Evolutionary conservation across 352 stramenopile species (phyloP).

Genomic region (Phytopythium oedochilum): DNA sequence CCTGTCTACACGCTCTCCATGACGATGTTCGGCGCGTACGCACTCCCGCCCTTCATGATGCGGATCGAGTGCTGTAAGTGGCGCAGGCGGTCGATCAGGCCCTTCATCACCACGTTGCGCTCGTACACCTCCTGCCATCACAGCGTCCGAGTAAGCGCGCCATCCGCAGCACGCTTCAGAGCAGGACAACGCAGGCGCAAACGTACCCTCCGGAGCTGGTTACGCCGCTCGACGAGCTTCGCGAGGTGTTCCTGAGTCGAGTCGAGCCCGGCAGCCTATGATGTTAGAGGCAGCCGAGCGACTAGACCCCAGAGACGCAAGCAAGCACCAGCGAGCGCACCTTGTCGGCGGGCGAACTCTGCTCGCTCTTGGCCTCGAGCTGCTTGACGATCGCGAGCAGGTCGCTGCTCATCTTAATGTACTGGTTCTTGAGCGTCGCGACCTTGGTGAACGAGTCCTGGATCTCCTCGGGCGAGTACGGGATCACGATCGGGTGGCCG

Average conservation of each 20-base stretch:
- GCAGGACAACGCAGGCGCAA: background rate
- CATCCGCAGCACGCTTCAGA: too few species aligned
- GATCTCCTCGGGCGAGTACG: slow-evolving; percentile 77
- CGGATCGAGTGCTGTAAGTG: slow-evolving; percentile 74
- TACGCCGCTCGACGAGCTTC: slow-evolving; percentile 54
- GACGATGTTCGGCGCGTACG: slow-evolving; percentile 50
- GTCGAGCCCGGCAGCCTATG: background rate
- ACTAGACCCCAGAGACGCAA: too few species aligned
- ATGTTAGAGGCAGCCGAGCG: background rate
- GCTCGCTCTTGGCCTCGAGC: slow-evolving; percentile 23
- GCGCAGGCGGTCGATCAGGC: slow-evolving; percentile 73
- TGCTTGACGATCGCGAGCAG: slow-evolving; percentile 55
- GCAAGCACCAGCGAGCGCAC: slow-evolving; percentile 6
- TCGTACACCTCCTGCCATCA: slow-evolving; percentile 69
- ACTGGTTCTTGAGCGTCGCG: slow-evolving; percentile 69
- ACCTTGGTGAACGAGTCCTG: slow-evolving; percentile 86
- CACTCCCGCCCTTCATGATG: slow-evolving; percentile 62
- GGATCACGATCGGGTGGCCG: slow-evolving; percentile 46
- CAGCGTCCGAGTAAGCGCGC: background rate
- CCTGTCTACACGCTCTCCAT: slow-evolving; percentile 69
- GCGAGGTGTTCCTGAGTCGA: slow-evolving; percentile 34
- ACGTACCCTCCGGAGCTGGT: slow-evolving; percentile 64
- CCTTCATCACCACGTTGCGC: slow-evolving; percentile 84
- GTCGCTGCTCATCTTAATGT: slow-evolving; percentile 69
- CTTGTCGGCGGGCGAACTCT: slow-evolving; percentile 13